Percentiles rank a stretch among this genome's conserved stretches.
These are phyloP conservation scores for Pittosporum tobira DNA, from an alignment of 129 eudicot species.

Conservation along the genomic window DNA sequence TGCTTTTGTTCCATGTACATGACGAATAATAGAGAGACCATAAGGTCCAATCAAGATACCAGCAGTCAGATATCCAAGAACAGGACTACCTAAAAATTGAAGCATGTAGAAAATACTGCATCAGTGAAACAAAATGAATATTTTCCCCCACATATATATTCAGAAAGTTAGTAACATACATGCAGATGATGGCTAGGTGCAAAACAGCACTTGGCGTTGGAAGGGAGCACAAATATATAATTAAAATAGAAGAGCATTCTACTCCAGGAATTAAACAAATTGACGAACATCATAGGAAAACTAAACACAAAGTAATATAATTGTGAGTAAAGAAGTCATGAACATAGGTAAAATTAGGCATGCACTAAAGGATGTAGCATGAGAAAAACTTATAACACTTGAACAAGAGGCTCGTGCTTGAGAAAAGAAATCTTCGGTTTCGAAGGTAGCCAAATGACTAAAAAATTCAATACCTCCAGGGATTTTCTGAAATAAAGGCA, in stretches of 20 bases:
- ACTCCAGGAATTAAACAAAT: background rate
- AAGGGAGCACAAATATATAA: background rate
- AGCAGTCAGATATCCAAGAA: constrained; percentile 96
- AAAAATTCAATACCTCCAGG: constrained; percentile 71
- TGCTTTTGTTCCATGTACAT: constrained; percentile 95
- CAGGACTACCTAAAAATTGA: constrained; percentile 82
- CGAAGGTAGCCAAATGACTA: background rate
- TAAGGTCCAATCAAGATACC: constrained; percentile 99
- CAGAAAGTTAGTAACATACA: constrained; percentile 2
- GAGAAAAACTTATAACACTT: background rate
- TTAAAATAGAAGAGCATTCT: background rate
- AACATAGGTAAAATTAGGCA: background rate
- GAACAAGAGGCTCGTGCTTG: background rate
- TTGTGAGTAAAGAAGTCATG: background rate
- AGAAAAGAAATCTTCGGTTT: background rate
- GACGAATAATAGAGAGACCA: constrained; percentile 88
- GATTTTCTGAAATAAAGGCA: constrained; percentile 92
- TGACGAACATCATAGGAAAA: background rate
- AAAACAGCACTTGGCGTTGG: background rate
- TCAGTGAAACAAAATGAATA: constrained; percentile 9
- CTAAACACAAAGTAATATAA: background rate
- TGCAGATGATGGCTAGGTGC: constrained; percentile 4
- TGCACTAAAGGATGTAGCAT: constrained; percentile 1
- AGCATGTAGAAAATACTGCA: constrained; percentile 17
- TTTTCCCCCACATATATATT: background rate